Percentiles rank a stretch among this genome's conserved stretches.
phyloP scores from a whole-genome alignment of 2,329 filamentous ascomycete species.

The Exophiala bonariae region DNA sequence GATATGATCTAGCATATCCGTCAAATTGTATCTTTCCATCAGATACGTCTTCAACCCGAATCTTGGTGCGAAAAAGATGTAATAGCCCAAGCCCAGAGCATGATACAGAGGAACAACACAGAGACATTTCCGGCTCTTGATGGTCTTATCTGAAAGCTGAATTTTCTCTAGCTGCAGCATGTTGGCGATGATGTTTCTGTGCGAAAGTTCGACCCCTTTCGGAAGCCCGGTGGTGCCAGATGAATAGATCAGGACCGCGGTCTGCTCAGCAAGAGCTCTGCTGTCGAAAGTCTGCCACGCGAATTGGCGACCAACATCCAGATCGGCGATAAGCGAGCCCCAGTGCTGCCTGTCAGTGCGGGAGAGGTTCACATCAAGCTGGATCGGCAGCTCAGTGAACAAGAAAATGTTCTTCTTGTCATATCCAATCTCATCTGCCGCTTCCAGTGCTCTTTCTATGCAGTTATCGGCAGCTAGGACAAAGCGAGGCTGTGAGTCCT shows the following conservation, averaged over 20 bases:
- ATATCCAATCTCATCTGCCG: conserved; percentile 61
- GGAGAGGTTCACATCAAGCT: not conserved
- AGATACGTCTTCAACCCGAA: conserved; percentile 71
- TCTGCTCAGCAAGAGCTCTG: conserved; percentile 46
- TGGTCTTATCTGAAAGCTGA: conserved; percentile 4
- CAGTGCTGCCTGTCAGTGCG: conserved; percentile 51
- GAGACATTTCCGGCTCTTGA: conserved; percentile 1
- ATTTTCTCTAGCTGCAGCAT: conserved; percentile 14
- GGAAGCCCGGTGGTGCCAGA: conserved; percentile 58
- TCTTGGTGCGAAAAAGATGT: conserved; percentile 47
- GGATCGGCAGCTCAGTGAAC: conserved; percentile 54
- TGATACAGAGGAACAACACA: conserved; percentile 19
- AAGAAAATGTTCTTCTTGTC: conserved; percentile 59
- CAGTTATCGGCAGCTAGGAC: conserved; percentile 63
- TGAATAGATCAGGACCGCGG: conserved; percentile 52
- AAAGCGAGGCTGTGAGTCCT: conserved; percentile 58
- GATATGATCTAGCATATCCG: conserved; percentile 41
- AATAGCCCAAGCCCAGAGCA: conserved; percentile 12
- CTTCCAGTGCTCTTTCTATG: conserved; percentile 65
- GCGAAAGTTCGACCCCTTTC: too few species aligned
- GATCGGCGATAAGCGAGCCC: conserved; percentile 59
- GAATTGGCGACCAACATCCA: conserved; percentile 57
- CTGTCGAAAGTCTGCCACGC: conserved; percentile 59
- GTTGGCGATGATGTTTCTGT: conserved; percentile 9
- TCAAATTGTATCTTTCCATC: conserved; percentile 40